Percentiles rank a stretch among this genome's conserved stretches.
These are phyloP conservation scores for Eucalyptus pauciflora DNA, from an alignment of 345 rosid genomes.

Conservation along the genomic window DNA sequence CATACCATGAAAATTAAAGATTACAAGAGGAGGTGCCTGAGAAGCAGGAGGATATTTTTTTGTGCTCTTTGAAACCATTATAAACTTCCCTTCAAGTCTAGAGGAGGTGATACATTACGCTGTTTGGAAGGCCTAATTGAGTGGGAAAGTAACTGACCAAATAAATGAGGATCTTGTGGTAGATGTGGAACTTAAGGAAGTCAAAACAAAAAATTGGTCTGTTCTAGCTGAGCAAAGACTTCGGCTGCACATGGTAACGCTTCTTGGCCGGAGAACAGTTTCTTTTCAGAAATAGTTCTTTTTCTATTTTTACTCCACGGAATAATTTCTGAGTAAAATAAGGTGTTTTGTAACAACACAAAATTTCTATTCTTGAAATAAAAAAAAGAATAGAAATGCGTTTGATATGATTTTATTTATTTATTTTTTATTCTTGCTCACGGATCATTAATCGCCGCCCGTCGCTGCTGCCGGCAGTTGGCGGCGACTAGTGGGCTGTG, in stretches of 20 bases:
- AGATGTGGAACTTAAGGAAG: background rate
- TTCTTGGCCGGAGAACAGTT: no score
- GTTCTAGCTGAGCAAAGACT: background rate
- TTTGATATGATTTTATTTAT: no score
- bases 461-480: no score
- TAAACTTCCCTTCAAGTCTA: background rate
- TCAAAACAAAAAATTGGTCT: background rate
- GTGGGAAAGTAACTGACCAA: background rate
- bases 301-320: no score
- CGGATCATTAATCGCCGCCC: no score
- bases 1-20: background rate
- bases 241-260: background rate
- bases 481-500: no score
- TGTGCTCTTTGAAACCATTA: background rate
- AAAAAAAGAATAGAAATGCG: no score
- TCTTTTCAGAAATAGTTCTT: no score
- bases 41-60: background rate
- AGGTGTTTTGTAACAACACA: no score
- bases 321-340: no score
- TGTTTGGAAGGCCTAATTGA: background rate
- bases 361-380: no score
- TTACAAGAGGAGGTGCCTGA: background rate
- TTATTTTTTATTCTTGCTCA: no score
- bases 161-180: background rate
- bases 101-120: background rate